Base-by-base conservation (phyloP, 805 yeast species). In the Starmerella bombicola region DNA sequence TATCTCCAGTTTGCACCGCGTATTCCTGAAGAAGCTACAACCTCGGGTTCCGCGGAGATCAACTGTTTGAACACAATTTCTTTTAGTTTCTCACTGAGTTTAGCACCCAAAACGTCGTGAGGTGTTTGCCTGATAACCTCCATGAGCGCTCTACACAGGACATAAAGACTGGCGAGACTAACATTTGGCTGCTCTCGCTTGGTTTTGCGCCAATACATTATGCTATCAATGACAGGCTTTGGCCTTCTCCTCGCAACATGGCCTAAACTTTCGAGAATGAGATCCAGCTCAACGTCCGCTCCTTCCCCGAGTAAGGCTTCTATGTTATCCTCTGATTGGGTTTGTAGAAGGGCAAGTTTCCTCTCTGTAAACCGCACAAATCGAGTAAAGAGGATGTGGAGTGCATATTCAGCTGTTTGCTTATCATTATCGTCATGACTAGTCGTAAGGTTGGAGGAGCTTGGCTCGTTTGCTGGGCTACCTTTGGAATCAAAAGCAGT, bases 151-250 rank as follows among this genome's bases (percentile, higher is more conserved):
- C 98, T 71, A 60, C 96, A 88, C 15, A 91, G 61, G 26, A 91
- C 80, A 58, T 76, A 91, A 16, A 91, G 85, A 43, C 91, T 78
- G 3, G 91, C 83, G 36, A 86, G 63, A 9, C 88, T 81, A 58
- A 83, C 44, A 9, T 39, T 42, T 2, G 93, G 83, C 3, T 80
- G 78, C 52, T 88, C 97, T 12, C 93, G 77, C 59, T 91, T 91
- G 2, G 88, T 75, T 57, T 88, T 83, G 45, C 97, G 71, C 99
- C 99, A 91, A 57, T 82, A 86, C 97, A 91, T 86, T 45, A 91
- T 94, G 5, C 94, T 84, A 59, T 91, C 99, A 25, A 93, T 85
- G 1, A 91, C 95, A 0, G 95, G 94, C 55, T 84, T 86, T 0
- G 97, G 96, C 50, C 84, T 82, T 20, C 78, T 69, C 42, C 84